A percentile compares a stretch with the other conserved stretches of the same genome.
Conservation (phyloP, 2,329 filamentous ascomycete genomes). For the Lasiodiplodia hormozganensis region DNA sequence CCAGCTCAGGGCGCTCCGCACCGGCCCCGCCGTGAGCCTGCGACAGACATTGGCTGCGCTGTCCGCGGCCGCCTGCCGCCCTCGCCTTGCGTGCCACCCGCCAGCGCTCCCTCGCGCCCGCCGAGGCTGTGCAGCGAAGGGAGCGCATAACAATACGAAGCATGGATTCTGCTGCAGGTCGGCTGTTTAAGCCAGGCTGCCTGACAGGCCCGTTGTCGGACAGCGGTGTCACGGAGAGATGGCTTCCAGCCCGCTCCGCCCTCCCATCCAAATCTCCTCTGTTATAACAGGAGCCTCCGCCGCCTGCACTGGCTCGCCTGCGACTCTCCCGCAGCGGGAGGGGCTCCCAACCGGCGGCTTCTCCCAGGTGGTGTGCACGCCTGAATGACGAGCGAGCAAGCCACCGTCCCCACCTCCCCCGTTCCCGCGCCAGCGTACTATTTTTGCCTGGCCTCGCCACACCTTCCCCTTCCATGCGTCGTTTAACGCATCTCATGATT, state of each 20-base stretch:
- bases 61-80: not conserved
- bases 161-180: not conserved
- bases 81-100: not conserved
- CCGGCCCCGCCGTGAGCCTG: conserved; percentile 10
- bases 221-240: conserved; percentile 18
- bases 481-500: conserved; percentile 17
- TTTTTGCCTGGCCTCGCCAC: conserved; percentile 16
- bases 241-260: conserved; percentile 15
- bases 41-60: not conserved
- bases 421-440: conserved; percentile 2
- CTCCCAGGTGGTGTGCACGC: conserved; percentile 20
- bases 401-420: conserved; percentile 11
- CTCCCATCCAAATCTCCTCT: conserved; percentile 22
- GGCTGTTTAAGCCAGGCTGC: conserved; percentile 8
- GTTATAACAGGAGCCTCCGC: conserved; percentile 21
- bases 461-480: conserved; percentile 13
- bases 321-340: conserved; percentile 14
- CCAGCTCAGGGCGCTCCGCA: conserved; percentile 9
- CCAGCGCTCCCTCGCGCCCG: not conserved
- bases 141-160: conserved; percentile 12
- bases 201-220: conserved; percentile 3
- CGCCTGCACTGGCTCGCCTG: conserved; percentile 11
- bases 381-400: conserved; percentile 24
- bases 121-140: conserved; percentile 17
- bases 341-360: conserved; percentile 1